phyloP scores from a whole-genome alignment of 2,329 filamentous ascomycete species.

The Elsinoe batatas region DNA sequence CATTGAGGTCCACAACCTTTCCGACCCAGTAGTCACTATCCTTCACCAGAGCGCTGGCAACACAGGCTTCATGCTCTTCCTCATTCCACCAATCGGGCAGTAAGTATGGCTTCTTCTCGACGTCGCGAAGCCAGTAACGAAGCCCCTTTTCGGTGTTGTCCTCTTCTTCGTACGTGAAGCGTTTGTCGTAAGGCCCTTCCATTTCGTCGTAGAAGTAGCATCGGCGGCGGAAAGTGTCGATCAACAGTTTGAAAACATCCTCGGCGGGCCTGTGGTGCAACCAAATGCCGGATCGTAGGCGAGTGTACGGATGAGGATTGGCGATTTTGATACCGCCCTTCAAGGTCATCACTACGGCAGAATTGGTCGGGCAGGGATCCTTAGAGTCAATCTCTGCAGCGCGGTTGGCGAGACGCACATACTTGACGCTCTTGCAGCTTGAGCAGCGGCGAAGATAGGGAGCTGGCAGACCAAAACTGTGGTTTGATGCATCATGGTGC shows the following conservation, averaged over 20 bases:
- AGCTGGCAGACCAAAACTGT: neutral
- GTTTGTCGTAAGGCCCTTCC: neutral
- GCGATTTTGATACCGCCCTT: neutral
- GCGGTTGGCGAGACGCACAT: conserved; percentile 12
- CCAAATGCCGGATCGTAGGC: conserved; percentile 14
- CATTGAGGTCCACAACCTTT: neutral
- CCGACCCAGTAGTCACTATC: neutral
- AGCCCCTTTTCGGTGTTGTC: neutral
- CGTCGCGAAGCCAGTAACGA: neutral
- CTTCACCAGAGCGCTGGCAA: neutral
- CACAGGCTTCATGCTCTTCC: neutral
- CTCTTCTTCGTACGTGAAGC: neutral
- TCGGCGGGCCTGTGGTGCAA: conserved; percentile 18
- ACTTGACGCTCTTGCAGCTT: conserved; percentile 23
- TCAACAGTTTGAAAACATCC: conserved; percentile 19
- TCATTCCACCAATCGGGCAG: neutral
- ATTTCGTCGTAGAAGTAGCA: neutral
- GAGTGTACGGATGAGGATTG: conserved; percentile 9
- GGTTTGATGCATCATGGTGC: too few relatives aligned
- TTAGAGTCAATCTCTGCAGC: neutral
- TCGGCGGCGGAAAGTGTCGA: conserved; percentile 18
- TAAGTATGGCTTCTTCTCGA: neutral
- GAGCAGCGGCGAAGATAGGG: conserved; percentile 18
- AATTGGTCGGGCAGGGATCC: conserved; percentile 10
- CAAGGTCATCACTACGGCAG: neutral